Conservation (phyloP, 2,329 filamentous ascomycete genomes). For the Phaeosphaeria sp. region DNA sequence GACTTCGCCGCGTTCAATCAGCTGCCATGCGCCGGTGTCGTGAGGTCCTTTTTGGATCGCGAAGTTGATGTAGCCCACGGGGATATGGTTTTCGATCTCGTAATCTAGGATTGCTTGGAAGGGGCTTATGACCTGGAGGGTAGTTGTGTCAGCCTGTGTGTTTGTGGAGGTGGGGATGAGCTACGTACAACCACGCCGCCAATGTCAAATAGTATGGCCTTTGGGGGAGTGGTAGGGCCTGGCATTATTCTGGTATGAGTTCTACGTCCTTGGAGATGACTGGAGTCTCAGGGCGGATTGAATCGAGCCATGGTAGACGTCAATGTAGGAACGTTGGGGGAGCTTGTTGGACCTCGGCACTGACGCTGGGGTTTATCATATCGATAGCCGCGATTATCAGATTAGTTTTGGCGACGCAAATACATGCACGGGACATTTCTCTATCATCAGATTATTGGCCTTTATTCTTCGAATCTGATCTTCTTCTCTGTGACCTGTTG, state of each 20-base stretch:
- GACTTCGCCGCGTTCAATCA: conserved; percentile 83
- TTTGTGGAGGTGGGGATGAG: conserved; percentile 6
- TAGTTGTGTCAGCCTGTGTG: background rate
- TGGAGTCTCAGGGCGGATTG: conserved; percentile 22
- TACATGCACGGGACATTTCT: background rate
- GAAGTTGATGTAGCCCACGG: conserved; percentile 88
- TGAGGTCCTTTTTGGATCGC: conserved; percentile 81
- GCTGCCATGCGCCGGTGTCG: conserved; percentile 80
- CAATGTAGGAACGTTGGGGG: conserved; percentile 13
- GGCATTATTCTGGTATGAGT: conserved; percentile 12
- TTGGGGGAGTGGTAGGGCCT: conserved; percentile 17
- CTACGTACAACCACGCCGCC: conserved; percentile 91
- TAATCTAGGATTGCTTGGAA: conserved; percentile 95
- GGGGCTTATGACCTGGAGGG: conserved; percentile 74
- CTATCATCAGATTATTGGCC: background rate
- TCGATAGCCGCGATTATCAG: conserved; percentile 18
- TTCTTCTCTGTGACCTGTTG: too few relatives aligned
- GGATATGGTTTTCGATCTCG: conserved; percentile 77
- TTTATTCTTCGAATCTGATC: too few relatives aligned
- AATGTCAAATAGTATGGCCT: conserved; percentile 80
- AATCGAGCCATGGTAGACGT: conserved; percentile 19
- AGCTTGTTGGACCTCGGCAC: conserved; percentile 31
- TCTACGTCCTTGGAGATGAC: conserved; percentile 2
- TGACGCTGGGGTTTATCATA: conserved; percentile 16
- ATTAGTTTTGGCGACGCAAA: background rate